Evolutionary conservation across 2,329 filamentous ascomycete species (phyloP).

Genomic region (Coniochaeta pulveracea): DNA sequence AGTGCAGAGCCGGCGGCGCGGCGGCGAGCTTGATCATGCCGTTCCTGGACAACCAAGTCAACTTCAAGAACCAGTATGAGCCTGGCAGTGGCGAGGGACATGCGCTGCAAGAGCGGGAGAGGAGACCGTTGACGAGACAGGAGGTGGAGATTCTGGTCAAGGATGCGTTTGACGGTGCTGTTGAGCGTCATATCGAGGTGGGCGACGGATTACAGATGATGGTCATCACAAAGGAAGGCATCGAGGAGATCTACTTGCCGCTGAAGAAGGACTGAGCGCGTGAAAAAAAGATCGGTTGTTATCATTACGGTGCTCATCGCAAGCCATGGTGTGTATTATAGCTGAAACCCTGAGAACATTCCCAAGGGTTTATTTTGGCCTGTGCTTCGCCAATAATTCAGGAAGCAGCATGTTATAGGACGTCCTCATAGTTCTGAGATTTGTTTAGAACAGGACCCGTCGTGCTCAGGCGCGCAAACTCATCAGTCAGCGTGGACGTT

Average conservation of each 20-base stretch:
- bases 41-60: slow-evolving; percentile 98
- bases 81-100: slow-evolving; percentile 78
- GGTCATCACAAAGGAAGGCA: slow-evolving; percentile 78
- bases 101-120: slow-evolving; percentile 60
- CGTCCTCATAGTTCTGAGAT: too few relatives aligned
- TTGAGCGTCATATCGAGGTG: slow-evolving; percentile 98
- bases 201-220: slow-evolving; percentile 94
- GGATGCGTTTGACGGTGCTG: slow-evolving; percentile 95
- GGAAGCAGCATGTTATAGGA: too few relatives aligned
- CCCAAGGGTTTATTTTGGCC: too few relatives aligned
- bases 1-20: slow-evolving; percentile 87
- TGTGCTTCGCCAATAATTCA: too few relatives aligned
- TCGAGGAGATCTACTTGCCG: slow-evolving; percentile 72
- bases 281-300: too few relatives aligned
- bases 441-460: too few relatives aligned
- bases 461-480: too few relatives aligned
- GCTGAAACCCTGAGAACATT: too few relatives aligned
- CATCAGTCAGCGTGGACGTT: too few relatives aligned
- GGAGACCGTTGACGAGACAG: slow-evolving; percentile 56
- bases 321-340: too few relatives aligned
- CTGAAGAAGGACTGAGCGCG: slow-evolving; percentile 77
- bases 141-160: slow-evolving; percentile 82
- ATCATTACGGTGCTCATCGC: too few relatives aligned
- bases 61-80: slow-evolving; percentile 97
- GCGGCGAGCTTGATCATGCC: slow-evolving; percentile 95